Evolutionary conservation across 2,329 filamentous ascomycete genomes (phyloP), one percentile per base, ranked within the genome.

Genomic region (Zalaria obscura): DNA sequence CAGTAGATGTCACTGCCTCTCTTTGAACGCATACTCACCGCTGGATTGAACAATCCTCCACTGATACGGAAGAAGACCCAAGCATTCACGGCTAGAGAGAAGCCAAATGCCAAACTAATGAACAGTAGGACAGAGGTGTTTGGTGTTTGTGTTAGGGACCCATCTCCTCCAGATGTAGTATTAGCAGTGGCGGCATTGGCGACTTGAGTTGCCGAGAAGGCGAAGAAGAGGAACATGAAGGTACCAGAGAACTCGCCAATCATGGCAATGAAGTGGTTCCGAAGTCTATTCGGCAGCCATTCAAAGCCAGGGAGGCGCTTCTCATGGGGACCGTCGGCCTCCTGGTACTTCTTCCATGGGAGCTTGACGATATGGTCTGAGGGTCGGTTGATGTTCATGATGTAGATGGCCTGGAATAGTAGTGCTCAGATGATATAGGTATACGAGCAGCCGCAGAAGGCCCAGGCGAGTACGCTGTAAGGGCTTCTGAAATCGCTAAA

Each of bases 31-130:
- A n/a, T 32, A 47, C 53, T 48, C 40, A 56, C 56, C 4, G 55
- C 56, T 26, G 56, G 56, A 39, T 58, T 58, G 52, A 58, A 57
- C 6, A 57, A 40, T 38, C 61, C 61, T 38, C 62, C 63, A 35
- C 52, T 60, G 51, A 66, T 64, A 2, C 63, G 53, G 51, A 64
- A 65, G 51, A 66, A 66, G 11, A 65, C 60, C 63, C 63, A 66
- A 6, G 58, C 63, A 49, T 64, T 65, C 41, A 65, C 63, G 5
- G 62, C 60, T 38, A 66, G 51, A 29, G 59, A 63, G 52, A 65
- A 65, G 34, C 63, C 63, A 47, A 66, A 66, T 3, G 56, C 55
- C 39, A 65, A 46, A 25, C 52, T 41, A 41, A 65, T 65, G 50
- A 63, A 66, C 33, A 62, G 44, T 43, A 64, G 49, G 2, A 51